Evolutionary conservation across 345 rosid genomes (phyloP).

Genomic region (Cardamine resedifolia): DNA sequence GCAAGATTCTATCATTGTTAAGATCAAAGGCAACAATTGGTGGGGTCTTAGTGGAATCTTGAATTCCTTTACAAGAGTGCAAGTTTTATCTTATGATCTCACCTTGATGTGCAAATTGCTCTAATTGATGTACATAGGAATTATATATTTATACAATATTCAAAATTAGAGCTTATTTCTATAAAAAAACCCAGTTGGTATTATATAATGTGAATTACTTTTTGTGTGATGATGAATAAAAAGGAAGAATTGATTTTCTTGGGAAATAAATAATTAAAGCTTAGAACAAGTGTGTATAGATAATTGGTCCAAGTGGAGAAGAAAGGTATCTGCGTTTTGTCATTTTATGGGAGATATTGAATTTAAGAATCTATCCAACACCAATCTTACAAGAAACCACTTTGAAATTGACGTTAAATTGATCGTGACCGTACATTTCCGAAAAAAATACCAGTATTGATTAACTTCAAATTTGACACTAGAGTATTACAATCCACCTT

Average conservation of each 20-base stretch:
- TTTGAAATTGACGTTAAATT: constrained; percentile 10
- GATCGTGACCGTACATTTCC: constrained; percentile 41
- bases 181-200: constrained; percentile 1
- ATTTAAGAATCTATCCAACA: constrained; percentile 42
- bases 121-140: background rate
- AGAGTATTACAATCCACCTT: background rate
- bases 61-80: constrained; percentile 32
- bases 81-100: constrained; percentile 38
- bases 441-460: background rate
- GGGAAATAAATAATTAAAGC: background rate
- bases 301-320: constrained; percentile 34
- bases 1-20: constrained; percentile 36
- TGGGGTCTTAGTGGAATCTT: constrained; percentile 38
- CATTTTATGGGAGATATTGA: constrained; percentile 30
- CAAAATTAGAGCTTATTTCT: background rate
- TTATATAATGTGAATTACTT: background rate
- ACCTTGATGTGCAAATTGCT: constrained; percentile 28
- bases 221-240: background rate
- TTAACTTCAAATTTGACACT: background rate
- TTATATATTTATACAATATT: background rate
- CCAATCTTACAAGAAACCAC: constrained; percentile 43
- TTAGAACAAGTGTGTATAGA: background rate
- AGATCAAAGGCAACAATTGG: constrained; percentile 22
- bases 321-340: constrained; percentile 43
- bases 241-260: background rate